Evolutionary conservation across 371 early-diverging fungal genomes (phyloP).

Genomic region (Rozella allomycis): DNA sequence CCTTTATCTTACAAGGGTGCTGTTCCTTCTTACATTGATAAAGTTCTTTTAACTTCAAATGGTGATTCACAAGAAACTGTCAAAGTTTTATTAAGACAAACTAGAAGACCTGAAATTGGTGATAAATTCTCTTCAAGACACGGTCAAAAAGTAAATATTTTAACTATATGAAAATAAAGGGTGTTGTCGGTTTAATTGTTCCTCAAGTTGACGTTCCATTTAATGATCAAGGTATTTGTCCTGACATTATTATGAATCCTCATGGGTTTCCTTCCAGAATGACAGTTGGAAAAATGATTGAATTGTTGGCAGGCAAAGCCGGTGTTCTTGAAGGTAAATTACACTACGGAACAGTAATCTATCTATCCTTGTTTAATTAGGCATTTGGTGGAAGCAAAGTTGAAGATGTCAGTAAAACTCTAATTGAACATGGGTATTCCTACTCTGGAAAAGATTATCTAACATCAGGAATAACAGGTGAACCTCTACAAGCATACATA

Average conservation of each 20-base stretch:
- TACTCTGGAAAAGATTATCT: constrained; percentile 98
- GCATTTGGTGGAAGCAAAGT: constrained; percentile 87
- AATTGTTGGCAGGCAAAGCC: constrained; percentile 92
- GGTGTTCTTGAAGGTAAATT: constrained; percentile 81
- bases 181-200: constrained; percentile 93
- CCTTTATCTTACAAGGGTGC: constrained; percentile 42
- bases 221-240: constrained; percentile 79
- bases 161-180: too few relatives aligned
- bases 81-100: constrained; percentile 89
- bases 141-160: too few relatives aligned
- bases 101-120: constrained; percentile 93
- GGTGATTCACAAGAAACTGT: constrained; percentile 80
- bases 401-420: constrained; percentile 80
- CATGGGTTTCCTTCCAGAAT: constrained; percentile 99
- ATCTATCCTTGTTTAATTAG: constrained; percentile 1
- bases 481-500: constrained; percentile 79
- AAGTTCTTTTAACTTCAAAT: constrained; percentile 75
- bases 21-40: constrained; percentile 11
- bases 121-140: constrained; percentile 99
- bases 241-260: constrained; percentile 99
- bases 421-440: constrained; percentile 85
- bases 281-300: constrained; percentile 99
- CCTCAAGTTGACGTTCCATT: constrained; percentile 98
- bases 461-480: constrained; percentile 83
- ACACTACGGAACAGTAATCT: constrained; percentile 76